Base-by-base conservation (phyloP, 257 asterid species). In the Ballota nigra region DNA sequence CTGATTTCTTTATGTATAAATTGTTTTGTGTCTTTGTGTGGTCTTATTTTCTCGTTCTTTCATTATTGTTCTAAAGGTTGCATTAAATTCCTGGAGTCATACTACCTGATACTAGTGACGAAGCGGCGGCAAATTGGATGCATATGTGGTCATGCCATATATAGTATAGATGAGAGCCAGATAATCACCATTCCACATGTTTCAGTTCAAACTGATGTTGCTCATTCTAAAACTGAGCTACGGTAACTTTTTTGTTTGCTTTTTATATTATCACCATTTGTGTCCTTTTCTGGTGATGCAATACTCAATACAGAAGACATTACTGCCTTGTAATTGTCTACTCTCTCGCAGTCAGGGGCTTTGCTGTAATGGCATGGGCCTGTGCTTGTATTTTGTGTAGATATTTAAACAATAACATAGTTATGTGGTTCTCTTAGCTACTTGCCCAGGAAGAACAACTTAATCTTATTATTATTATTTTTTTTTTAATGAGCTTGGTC, bases 101-200 rank as follows among this genome's bases (percentile, higher is more conserved):
- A 92, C 86, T 95, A 95, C 78, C 83, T 95, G 80, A 88, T 95
- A 75, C 80, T 95, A 82, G 99, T 95, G 76, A 92, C 90, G 64
- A 95, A 86, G 81, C 85, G 99, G 75, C 85, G 90, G 36, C 98
- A 95, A 73, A 89, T 95, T 80, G 99, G 98, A 68, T 78, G 88
- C 75, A 73, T 95, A 69, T 95, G 99, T 69, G 99, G 99, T 72
- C 98, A 95, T 83, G 98, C 99, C 9, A 90, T 95, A 73, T 95
- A 92, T 79, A 71, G 94, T 74, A 92, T 95, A 71, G 96, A 95
- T 10, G 98, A 95, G 86, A 92, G 96, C 87, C 98, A 89, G 79
- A 95, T 92, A 56, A 89, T 95, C 74, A 85, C 94, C 23, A 82
- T 95, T 76, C 99, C 98, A 0, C 98, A 95, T 70, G 86, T 86